Evolutionary conservation across 331 rosid genomes (phyloP), one percentile per base, ranked within the genome.

Genomic region (Rhamnella rubrinervis): DNA sequence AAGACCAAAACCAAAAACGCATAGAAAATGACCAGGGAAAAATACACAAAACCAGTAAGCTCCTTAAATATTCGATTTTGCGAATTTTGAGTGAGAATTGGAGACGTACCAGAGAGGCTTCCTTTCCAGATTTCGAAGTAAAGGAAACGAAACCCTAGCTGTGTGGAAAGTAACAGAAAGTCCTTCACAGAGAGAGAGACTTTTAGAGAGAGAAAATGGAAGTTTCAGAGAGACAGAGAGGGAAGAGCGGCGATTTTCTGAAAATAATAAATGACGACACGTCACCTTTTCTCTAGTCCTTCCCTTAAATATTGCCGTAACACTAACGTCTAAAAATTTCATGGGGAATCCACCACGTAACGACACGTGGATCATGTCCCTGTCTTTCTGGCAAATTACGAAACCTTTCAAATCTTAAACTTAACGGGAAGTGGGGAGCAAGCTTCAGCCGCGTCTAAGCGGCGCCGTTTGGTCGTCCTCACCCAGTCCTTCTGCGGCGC

Each of bases 121-220:
- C 31, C 39, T 59, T 65, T 71, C 63, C 52, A 55, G 81, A 71
- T 65, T 84, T 86, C 25, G 69, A 79, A 86, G 96, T 78, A 80
- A 78, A 84, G 80, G 78, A 75, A 70, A 77, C 78, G 89, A 76
- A 93, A 87, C 85, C 96, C 85, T 79, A 84, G 71, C 78, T 66
- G 67, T 59, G 87, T 31, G 15, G 77, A 83, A 79, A 85, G 77
- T 71, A 66, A 63, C 75, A 38, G 64, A 67, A 56, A 60, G 70
- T 44, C 49, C 49, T 44, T 9, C 73, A 56, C 39, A 44, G 55
- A 63, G 41, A 41, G 81, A 46, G 76, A 75, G 39, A 67, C 12
- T 47, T 47, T 9, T 19, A 25, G n/a, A 41, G 46, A 73, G 75
- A 71, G 78, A 65, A 44, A 14, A 12, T 17, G 23, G 61, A 71